Conservation (phyloP, 371 early-diverging fungal species). For the Batrachochytrium dendrobatidis region DNA sequence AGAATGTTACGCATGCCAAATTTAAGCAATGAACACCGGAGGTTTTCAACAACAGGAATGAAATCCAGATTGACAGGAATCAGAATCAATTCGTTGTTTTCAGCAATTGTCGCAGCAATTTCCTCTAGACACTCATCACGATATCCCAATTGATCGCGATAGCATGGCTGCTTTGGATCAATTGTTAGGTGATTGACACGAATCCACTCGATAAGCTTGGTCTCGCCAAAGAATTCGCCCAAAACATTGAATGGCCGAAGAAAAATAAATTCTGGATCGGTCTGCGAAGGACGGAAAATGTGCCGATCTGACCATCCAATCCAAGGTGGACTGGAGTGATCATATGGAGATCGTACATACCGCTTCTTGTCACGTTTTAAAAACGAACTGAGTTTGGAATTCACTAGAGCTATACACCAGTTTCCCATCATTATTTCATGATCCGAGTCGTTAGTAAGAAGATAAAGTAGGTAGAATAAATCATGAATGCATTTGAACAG, state of each 20-base stretch:
- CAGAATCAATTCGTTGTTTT: conserved; percentile 10
- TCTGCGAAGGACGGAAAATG: conserved; percentile 15
- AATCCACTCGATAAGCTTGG: conserved; percentile 30
- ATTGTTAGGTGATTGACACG: conserved; percentile 11
- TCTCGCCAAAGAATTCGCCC: conserved; percentile 6
- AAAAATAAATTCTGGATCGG: conserved; percentile 26
- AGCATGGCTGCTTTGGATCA: conserved; percentile 5
- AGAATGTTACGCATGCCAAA: conserved; percentile 9
- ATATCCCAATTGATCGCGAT: conserved; percentile 11
- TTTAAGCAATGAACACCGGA: conserved; percentile 8
- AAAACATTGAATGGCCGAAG: conserved; percentile 26
- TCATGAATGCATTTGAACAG: conserved; percentile 6
- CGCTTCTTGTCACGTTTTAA: conserved; percentile 27
- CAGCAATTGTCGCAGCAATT: conserved; percentile 3
- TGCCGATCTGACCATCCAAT: conserved; percentile 9
- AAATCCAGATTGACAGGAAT: conserved; percentile 8
- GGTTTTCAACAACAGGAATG: conserved; percentile 1
- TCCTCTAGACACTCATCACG: conserved; percentile 12
- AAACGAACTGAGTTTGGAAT: conserved; percentile 10
- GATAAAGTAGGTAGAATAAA: neutral
- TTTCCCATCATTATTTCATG: neutral
- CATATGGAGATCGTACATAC: conserved; percentile 23
- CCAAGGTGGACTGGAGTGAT: conserved; percentile 25
- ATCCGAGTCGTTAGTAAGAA: neutral
- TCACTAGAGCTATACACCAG: neutral